Evolutionary conservation across 768 basidiomycete species (phyloP).

Genomic region (Scleroderma bovista): DNA sequence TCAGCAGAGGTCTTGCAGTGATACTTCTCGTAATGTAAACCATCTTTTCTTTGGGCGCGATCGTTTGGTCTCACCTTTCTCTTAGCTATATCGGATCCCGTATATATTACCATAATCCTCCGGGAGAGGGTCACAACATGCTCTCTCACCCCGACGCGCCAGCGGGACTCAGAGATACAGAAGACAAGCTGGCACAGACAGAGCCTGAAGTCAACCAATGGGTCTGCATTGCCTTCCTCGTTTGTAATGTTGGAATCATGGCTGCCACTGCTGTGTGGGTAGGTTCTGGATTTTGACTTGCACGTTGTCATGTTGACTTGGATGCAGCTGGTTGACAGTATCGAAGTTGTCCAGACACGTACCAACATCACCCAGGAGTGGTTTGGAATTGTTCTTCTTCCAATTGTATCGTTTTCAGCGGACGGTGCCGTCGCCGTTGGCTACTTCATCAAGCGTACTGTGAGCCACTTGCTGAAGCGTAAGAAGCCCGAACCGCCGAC

Average conservation of each 20-base stretch:
- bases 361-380: conserved; percentile 49
- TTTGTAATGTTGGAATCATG: conserved; percentile 53
- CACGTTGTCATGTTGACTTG: neutral
- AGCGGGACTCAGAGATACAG: conserved; percentile 29
- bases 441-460: conserved; percentile 35
- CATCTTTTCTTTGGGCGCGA: neutral
- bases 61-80: neutral
- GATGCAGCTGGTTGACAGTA: conserved; percentile 55
- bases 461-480: neutral
- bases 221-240: conserved; percentile 50
- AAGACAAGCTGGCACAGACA: conserved; percentile 21
- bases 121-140: conserved; percentile 49
- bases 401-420: conserved; percentile 67
- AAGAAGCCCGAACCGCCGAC: conserved; percentile 39
- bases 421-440: conserved; percentile 58
- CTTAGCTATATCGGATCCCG: conserved; percentile 60
- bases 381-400: conserved; percentile 68
- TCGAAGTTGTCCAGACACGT: conserved; percentile 46
- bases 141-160: conserved; percentile 37
- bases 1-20: conserved; percentile 63
- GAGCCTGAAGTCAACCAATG: conserved; percentile 61
- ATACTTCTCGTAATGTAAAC: conserved; percentile 56
- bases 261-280: conserved; percentile 70
- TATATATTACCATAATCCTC: conserved; percentile 66
- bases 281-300: conserved; percentile 12